Conservation (phyloP, 2,329 filamentous ascomycete genomes). For the Anthostomella pinea region DNA sequence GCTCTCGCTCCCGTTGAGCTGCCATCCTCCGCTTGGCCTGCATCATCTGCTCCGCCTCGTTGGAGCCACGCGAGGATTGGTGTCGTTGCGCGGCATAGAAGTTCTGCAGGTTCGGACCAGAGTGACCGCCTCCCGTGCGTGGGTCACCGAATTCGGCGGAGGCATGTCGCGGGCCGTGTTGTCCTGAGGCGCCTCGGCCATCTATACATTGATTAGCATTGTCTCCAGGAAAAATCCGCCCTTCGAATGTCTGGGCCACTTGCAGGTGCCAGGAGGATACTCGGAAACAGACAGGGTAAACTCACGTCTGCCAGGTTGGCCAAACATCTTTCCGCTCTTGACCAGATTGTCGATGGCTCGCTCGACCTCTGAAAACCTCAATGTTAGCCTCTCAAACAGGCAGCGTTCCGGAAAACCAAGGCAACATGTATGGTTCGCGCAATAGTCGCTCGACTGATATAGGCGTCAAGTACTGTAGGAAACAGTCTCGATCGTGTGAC, state of each 20-base stretch:
- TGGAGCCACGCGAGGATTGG: slow-evolving; percentile 76
- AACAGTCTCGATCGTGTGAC: slow-evolving; percentile 7
- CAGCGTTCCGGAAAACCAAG: neutral
- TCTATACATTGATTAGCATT: slow-evolving; percentile 49
- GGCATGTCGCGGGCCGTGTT: slow-evolving; percentile 66
- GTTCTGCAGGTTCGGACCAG: slow-evolving; percentile 78
- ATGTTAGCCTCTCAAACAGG: slow-evolving; percentile 24
- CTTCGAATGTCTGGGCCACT: slow-evolving; percentile 19
- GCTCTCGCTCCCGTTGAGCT: slow-evolving; percentile 96
- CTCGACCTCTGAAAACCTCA: slow-evolving; percentile 72
- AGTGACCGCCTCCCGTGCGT: slow-evolving; percentile 65
- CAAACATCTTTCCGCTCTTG: slow-evolving; percentile 94
- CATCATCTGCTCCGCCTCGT: slow-evolving; percentile 96
- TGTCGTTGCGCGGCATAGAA: slow-evolving; percentile 95
- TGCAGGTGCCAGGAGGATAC: slow-evolving; percentile 17
- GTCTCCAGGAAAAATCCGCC: slow-evolving; percentile 23
- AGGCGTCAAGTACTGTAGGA: slow-evolving; percentile 1
- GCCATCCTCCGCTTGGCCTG: slow-evolving; percentile 99
- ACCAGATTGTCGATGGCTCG: slow-evolving; percentile 91
- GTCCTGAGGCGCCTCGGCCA: slow-evolving; percentile 63
- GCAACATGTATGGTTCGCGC: neutral
- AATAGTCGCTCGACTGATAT: slow-evolving; percentile 1
- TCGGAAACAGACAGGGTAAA: slow-evolving; percentile 59
- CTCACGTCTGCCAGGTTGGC: slow-evolving; percentile 72
- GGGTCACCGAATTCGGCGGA: slow-evolving; percentile 79